Evolutionary conservation across 768 basidiomycete species (phyloP), one percentile per base, ranked within the genome.

Genomic region (Termitomyces sp.): DNA sequence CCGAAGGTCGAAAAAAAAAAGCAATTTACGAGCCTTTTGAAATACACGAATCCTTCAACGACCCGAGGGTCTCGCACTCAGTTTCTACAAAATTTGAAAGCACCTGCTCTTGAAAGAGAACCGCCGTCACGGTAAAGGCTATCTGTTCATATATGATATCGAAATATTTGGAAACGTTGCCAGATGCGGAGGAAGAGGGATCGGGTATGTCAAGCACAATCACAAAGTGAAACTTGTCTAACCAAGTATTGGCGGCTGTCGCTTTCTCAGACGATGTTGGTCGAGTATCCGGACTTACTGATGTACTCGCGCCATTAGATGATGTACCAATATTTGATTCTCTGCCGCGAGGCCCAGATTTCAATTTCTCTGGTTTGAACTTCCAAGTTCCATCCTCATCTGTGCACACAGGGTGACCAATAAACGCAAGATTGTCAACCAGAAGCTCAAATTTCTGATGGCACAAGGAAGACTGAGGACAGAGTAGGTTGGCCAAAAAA

Each of bases 381-480:
- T 76, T 75, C 93, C 94, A 94, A 14, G 67, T 76, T 1, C 88
- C 90, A 62, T 88, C 86, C 29, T 75, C 65, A 53, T 90, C 88
- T 12, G 82, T 83, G 67, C 88, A 90, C 2, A 98, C 94, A 1
- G 96, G 97, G 69, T 98, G 95, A 0, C 97, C 97, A 44, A 98
- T 79, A 69, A 98, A 98, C 5, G 86, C 91, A 26, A 98, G 78
- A 64, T 94, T 88, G 67, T 98, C 94, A 26, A 97, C 88, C 41
- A 92, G 72, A 31, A 99, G 81, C 68, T 96, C 94, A 67, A 97
- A 98, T 66, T 92, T 92, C 69, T 93, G 91, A 71, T 99, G 93
- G 65, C 94, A 97, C 70, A 94, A 84, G 14, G 85, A 79, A 31
- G 76, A 73, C 46, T 85, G 80, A 0, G 96, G 94, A 58, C 88